Base-by-base conservation (phyloP, 805 yeast genomes). In the Pichia kluyveri region DNA sequence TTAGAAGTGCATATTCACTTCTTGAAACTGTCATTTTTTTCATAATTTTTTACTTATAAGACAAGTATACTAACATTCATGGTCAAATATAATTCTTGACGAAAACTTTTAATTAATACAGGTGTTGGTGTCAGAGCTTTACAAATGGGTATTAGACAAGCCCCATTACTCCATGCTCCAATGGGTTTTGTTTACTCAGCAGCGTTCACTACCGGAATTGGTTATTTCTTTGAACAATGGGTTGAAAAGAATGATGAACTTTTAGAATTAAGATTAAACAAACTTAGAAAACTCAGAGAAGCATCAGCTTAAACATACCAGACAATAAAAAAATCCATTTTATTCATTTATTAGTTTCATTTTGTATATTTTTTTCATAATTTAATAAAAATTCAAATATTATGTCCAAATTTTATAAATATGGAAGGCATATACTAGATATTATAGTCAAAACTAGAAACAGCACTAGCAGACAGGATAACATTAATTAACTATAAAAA, bases 71-170 rank as follows among this genome's bases (percentile, higher is more conserved):
- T 41, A 41, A 45, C 42, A 36, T 42, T 17, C 9, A 3, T 15
- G 8, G 8, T 32, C 30, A 28, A n/a, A 10, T 15, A 7, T 9
- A 40, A 23, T 5, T 1, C 5, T 36, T 14, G 12, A 5, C 4
- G 11, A 10, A 34, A n/a, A 10, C 17, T 8, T n/a, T 26, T 19
- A 19, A 27, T 17, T 38, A 12, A 9, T 28, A 12, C 14, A 68
- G 74, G 76, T 42, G 65, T 67, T 32, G 58, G 64, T 37, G 72
- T 67, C 12, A 70, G 77, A 62, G 72, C 70, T 4, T 68, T 67
- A 54, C 77, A 72, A 56, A 51, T 68, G 49, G 76, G 76, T 36
- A 59, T 73, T 31, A 62, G 70, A 54, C 67, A 70, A 52, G 67
- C 66, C 48, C 72, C 75, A 30, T 56, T 67, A 49, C 48, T 60